Evolutionary conservation across 78 protist genomes (phyloP), one percentile per base, ranked within the genome.

Genomic region (Emiliania huxleyi): DNA sequence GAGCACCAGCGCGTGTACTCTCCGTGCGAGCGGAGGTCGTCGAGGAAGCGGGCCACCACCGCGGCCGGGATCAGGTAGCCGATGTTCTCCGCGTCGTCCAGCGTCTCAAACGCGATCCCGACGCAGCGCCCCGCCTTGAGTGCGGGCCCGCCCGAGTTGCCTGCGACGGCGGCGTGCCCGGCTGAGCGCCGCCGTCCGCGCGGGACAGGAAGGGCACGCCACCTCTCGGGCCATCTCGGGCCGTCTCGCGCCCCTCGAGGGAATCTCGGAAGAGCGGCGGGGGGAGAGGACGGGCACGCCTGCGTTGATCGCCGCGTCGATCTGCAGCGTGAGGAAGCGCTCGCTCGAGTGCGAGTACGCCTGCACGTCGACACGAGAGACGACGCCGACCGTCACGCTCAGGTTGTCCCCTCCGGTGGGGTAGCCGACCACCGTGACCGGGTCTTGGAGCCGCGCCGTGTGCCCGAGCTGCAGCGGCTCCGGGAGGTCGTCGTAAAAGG

Each of bases 161-260:
- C 93, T 1, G 43, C 2, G 87, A 69, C 69, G 44, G 69, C 69
- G 38, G 84, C 85, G n/a, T n/a, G n/a, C n/a, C n/a, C n/a, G n/a
- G n/a, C n/a, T n/a, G n/a, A n/a, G n/a, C n/a, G n/a, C n/a, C n/a
- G n/a, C n/a, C n/a, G n/a, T n/a, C n/a, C 6, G 93, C 93, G 71
- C 95, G 96, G 84, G 95, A 92, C 93, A 95, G 97, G 71, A 96
- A 81, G 75, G 52, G 15, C 33, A 89, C 5, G 29, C 18, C 18
- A 19, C 18, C 71, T 19, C 33, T 56, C 33, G 18, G 29, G 33
- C 71, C 71, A 21, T 21, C 71, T 4, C 4, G n/a, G n/a, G n/a
- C n/a, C n/a, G n/a, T n/a, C n/a, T n/a, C n/a, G n/a, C n/a, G n/a
- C n/a, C n/a, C n/a, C n/a, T n/a, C n/a, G n/a, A n/a, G n/a, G n/a